Conservation (phyloP, 78 protist genomes). For the Mantamonas sphyraenae region DNA sequence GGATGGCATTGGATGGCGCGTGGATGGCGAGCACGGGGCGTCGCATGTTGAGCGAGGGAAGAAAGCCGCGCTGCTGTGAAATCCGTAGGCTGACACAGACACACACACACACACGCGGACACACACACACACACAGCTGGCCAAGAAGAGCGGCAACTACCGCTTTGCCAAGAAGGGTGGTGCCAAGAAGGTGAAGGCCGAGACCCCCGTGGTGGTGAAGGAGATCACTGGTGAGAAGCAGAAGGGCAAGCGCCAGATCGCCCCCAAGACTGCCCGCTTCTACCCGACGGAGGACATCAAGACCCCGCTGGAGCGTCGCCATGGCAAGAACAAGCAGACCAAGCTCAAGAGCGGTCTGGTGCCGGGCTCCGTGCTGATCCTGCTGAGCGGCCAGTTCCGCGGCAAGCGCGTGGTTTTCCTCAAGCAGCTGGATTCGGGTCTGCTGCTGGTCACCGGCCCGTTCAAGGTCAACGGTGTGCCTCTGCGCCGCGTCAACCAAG, state of each 20-base stretch:
- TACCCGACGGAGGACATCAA: slow-evolving; percentile 3
- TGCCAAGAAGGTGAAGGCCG: no score
- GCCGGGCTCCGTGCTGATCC: slow-evolving; percentile 95
- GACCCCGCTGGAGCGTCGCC: not conserved
- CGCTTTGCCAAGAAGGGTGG: no score
- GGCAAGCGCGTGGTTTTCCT: slow-evolving; percentile 93
- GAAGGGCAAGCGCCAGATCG: no score
- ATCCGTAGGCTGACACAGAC: no score
- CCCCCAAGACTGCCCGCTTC: not conserved
- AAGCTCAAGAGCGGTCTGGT: slow-evolving; percentile 74
- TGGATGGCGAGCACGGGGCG: no score
- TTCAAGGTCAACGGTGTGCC: slow-evolving; percentile 98
- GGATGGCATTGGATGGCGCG: no score
- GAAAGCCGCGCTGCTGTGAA: no score
- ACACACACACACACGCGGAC: no score
- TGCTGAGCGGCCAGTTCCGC: slow-evolving; percentile 90
- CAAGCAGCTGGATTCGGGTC: slow-evolving; percentile 86
- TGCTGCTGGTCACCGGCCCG: slow-evolving; percentile 92
- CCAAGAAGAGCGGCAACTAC: no score
- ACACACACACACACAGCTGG: no score
- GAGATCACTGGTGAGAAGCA: no score
- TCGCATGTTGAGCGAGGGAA: no score
- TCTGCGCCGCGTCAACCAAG: slow-evolving; percentile 92
- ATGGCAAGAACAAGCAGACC: slow-evolving; percentile 13
- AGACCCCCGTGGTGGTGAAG: not conserved